Conservation (phyloP, 1,284 basidiomycete species). For the Tilletia caries region DNA sequence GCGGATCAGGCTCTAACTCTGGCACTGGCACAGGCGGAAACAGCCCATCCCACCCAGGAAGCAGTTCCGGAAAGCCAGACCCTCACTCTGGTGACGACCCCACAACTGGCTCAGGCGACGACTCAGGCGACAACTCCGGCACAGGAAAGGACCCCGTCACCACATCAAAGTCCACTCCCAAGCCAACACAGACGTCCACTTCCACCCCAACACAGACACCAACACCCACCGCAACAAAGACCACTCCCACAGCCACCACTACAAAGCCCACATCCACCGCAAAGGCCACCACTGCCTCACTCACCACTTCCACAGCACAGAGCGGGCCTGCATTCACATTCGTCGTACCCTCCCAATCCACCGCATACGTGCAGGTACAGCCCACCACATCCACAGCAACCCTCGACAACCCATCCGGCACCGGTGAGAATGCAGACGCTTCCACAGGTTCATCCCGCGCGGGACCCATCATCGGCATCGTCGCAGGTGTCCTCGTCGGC, state of each 20-base stretch:
- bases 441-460: slow-evolving; percentile 28
- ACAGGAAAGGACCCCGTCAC: slow-evolving; percentile 14
- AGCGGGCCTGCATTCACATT: slow-evolving; percentile 23
- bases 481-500: slow-evolving; percentile 52
- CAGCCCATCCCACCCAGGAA: no score
- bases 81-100: not conserved
- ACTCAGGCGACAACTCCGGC: slow-evolving; percentile 20
- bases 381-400: slow-evolving; percentile 12
- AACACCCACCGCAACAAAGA: slow-evolving; percentile 21
- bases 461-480: slow-evolving; percentile 53
- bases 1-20: no score
- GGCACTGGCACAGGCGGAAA: no score
- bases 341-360: slow-evolving; percentile 5
- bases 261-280: not conserved
- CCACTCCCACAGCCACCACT: slow-evolving; percentile 20
- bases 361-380: slow-evolving; percentile 19
- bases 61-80: not conserved
- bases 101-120: slow-evolving; percentile 8
- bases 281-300: slow-evolving; percentile 15
- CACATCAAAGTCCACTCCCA: slow-evolving; percentile 14
- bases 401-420: slow-evolving; percentile 22
- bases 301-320: slow-evolving; percentile 20
- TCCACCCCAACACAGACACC: slow-evolving; percentile 12
- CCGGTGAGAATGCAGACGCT: slow-evolving; percentile 23
- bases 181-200: no score